Evolutionary conservation across 768 basidiomycete genomes (phyloP).

Genomic region (Lentinula sp.): DNA sequence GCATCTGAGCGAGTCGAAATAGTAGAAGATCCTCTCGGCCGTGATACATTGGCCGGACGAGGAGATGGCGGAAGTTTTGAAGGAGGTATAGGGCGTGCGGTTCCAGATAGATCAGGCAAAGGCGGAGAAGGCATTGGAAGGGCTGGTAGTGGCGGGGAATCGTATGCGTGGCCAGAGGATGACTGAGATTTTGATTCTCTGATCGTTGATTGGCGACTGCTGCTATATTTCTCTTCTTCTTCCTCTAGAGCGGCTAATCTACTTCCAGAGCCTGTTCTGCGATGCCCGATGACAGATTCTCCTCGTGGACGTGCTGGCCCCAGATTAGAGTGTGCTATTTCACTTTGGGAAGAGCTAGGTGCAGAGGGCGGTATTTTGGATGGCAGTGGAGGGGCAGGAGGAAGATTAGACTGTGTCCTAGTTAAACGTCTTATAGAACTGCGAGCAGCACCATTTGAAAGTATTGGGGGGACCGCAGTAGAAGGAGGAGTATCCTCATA

Average conservation of each 20-base stretch:
- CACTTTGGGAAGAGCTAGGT: constrained; percentile 21
- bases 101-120: constrained; percentile 18
- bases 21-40: constrained; percentile 57
- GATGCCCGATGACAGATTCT: constrained; percentile 41
- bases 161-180: constrained; percentile 28
- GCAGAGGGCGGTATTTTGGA: constrained; percentile 55
- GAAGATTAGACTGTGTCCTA: constrained; percentile 51
- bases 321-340: constrained; percentile 27
- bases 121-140: constrained; percentile 36
- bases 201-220: constrained; percentile 12
- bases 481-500: constrained; percentile 26
- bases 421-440: constrained; percentile 36
- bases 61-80: constrained; percentile 45
- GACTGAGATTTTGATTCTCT: background rate
- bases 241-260: constrained; percentile 59
- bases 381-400: constrained; percentile 63
- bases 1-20: constrained; percentile 32
- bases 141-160: constrained; percentile 65
- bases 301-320: constrained; percentile 35
- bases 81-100: constrained; percentile 24
- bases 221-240: constrained; percentile 40
- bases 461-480: constrained; percentile 13
- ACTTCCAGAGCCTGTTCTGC: constrained; percentile 48
- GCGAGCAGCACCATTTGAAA: constrained; percentile 26
- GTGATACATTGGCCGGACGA: constrained; percentile 25